These are phyloP conservation scores for Cornus florida DNA, from an alignment of 148 eudicot genomes.

Conservation along the genomic window DNA sequence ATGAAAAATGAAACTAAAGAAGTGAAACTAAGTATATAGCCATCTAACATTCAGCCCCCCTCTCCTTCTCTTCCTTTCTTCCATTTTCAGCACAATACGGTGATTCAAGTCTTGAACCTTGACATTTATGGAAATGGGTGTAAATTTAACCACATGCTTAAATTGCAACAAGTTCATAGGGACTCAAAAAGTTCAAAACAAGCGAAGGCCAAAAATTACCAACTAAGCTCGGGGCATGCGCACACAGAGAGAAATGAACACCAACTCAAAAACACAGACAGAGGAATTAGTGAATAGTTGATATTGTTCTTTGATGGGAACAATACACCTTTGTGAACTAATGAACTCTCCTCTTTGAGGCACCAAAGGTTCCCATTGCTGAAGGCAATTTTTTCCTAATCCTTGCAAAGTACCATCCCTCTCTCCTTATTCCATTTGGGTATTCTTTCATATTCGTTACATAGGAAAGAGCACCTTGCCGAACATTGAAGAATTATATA, in stretches of 20 bases:
- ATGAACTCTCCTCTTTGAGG: too few species aligned
- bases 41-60: not conserved
- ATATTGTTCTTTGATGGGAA: too few species aligned
- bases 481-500: not conserved
- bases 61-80: too few species aligned
- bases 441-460: not conserved
- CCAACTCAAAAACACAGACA: not conserved
- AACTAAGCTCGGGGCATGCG: not conserved
- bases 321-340: too few species aligned
- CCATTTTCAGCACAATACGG: not conserved
- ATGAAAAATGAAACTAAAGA: not conserved
- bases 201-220: not conserved
- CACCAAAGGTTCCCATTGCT: not conserved
- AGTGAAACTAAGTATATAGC: not conserved
- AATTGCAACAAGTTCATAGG: not conserved
- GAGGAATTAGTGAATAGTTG: not conserved
- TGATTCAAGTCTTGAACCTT: not conserved
- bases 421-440: not conserved
- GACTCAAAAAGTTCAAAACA: not conserved
- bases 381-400: not conserved
- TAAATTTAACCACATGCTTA: not conserved
- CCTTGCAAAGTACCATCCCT: not conserved
- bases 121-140: not conserved
- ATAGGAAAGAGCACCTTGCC: not conserved
- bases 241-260: not conserved